phyloP scores from a whole-genome alignment of 805 yeast genomes.

The Metschnikowia continentalis region DNA sequence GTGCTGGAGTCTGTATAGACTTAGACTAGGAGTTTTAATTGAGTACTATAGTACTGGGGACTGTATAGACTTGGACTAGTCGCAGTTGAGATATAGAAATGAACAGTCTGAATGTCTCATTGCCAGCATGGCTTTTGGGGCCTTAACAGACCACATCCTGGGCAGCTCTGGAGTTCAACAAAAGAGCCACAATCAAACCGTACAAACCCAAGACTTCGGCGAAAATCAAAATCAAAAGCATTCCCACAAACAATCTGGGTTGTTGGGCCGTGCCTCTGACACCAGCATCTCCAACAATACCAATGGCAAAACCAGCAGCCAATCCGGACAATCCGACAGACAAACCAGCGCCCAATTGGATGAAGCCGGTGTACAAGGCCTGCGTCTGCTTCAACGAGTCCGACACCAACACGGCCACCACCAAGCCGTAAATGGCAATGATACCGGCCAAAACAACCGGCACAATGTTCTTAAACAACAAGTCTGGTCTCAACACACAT shows the following conservation, averaged over 20 bases:
- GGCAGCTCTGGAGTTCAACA: constrained; percentile 95
- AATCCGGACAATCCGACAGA: constrained; percentile 96
- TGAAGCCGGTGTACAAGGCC: constrained; percentile 91
- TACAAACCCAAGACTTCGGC: constrained; percentile 98
- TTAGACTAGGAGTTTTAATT: neutral
- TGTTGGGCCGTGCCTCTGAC: constrained; percentile 98
- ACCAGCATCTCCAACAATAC: constrained; percentile 99
- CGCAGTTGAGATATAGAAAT: neutral
- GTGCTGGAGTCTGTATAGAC: too few relatives aligned
- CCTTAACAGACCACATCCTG: constrained; percentile 80
- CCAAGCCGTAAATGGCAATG: constrained; percentile 96
- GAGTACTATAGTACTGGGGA: too few relatives aligned
- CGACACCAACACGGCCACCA: constrained; percentile 90
- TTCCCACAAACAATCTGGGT: constrained; percentile 97
- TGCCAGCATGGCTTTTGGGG: neutral
- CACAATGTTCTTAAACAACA: constrained; percentile 86
- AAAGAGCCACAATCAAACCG: constrained; percentile 96
- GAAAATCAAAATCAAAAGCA: constrained; percentile 96
- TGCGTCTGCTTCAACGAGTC: constrained; percentile 85
- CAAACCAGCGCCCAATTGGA: constrained; percentile 96
- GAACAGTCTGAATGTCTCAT: constrained; percentile 1
- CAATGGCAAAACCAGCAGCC: constrained; percentile 99
- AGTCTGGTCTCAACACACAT: constrained; percentile 95
- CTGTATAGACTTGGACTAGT: too few relatives aligned
- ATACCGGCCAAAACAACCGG: constrained; percentile 99